phyloP scores from a whole-genome alignment of 75 land plant species.

The Sequoiadendron giganteum region DNA sequence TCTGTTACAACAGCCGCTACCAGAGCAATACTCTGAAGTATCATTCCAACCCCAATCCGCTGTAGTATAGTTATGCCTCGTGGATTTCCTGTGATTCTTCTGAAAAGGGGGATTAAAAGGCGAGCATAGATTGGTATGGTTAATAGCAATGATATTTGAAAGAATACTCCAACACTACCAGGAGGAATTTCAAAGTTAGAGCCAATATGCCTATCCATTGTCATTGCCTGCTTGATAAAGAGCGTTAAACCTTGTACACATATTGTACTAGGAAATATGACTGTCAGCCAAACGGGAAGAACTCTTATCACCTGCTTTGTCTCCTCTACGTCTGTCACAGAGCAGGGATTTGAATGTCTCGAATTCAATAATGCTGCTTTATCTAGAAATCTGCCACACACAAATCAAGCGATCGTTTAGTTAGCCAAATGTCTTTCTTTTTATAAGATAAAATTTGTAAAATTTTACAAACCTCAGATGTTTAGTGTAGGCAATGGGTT shows the following conservation, averaged over 20 bases:
- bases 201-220: slow-evolving; percentile 60
- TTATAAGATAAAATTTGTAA: neutral
- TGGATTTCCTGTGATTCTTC: slow-evolving; percentile 42
- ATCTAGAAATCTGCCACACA: slow-evolving; percentile 54
- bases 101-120: slow-evolving; percentile 34
- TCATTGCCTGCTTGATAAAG: slow-evolving; percentile 73
- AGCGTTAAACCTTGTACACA: slow-evolving; percentile 64
- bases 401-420: slow-evolving; percentile 21
- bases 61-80: slow-evolving; percentile 57
- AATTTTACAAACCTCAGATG: slow-evolving; percentile 36
- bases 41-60: slow-evolving; percentile 51
- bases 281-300: slow-evolving; percentile 54
- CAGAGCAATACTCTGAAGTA: slow-evolving; percentile 38
- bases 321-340: slow-evolving; percentile 89
- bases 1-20: slow-evolving; percentile 43
- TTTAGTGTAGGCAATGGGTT: slow-evolving; percentile 41
- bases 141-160: slow-evolving; percentile 57
- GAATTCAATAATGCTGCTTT: slow-evolving; percentile 57
- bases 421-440: slow-evolving; percentile 8
- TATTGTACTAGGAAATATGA: slow-evolving; percentile 54
- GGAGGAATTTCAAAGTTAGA: slow-evolving; percentile 63
- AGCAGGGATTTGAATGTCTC: slow-evolving; percentile 32
- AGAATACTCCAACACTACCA: slow-evolving; percentile 57
- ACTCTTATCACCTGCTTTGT: slow-evolving; percentile 67
- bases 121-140: slow-evolving; percentile 51